These are phyloP conservation scores for Microbotryum lychnidis-dioicae DNA, from an alignment of 1,284 basidiomycete species.

Conservation along the genomic window DNA sequence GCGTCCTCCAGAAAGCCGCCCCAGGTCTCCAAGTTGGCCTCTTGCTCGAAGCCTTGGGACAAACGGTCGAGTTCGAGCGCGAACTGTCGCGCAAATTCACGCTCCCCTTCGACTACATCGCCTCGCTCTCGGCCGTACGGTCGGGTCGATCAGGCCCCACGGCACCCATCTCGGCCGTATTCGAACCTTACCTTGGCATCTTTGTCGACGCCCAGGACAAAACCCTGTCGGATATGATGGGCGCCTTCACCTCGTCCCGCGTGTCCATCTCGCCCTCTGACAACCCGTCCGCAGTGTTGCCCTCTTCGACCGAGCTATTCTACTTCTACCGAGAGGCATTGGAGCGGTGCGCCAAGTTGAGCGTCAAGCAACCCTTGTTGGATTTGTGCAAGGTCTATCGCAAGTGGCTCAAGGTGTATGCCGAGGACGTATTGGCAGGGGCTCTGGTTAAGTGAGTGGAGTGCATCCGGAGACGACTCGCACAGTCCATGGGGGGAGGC, in stretches of 20 bases:
- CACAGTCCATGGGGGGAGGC: conserved; percentile 35
- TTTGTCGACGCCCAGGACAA: conserved; percentile 96
- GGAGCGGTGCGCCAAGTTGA: conserved; percentile 79
- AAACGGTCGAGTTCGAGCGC: conserved; percentile 75
- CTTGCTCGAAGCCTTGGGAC: conserved; percentile 73
- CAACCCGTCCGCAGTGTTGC: conserved; percentile 62
- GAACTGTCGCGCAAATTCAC: conserved; percentile 48
- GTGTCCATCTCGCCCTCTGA: conserved; percentile 53
- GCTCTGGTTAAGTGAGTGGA: conserved; percentile 18
- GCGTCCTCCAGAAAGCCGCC: conserved; percentile 38
- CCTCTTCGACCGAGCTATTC: conserved; percentile 92
- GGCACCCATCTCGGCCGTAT: conserved; percentile 71
- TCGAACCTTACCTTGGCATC: conserved; percentile 82
- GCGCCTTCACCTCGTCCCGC: conserved; percentile 59
- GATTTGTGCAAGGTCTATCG: conserved; percentile 71
- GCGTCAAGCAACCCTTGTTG: conserved; percentile 58
- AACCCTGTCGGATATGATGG: conserved; percentile 69
- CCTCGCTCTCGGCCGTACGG: conserved; percentile 33
- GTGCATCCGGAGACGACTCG: background rate
- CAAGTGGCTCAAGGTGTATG: conserved; percentile 91
- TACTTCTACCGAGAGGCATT: conserved; percentile 93
- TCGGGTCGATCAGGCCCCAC: conserved; percentile 35
- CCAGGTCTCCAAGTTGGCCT: conserved; percentile 56
- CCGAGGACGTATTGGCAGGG: conserved; percentile 51
- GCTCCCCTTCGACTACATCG: conserved; percentile 42